Percentiles rank a stretch among this genome's conserved stretches.
phyloP scores from a whole-genome alignment of 164 flowering plant species.

The Paratinospora sagittata region DNA sequence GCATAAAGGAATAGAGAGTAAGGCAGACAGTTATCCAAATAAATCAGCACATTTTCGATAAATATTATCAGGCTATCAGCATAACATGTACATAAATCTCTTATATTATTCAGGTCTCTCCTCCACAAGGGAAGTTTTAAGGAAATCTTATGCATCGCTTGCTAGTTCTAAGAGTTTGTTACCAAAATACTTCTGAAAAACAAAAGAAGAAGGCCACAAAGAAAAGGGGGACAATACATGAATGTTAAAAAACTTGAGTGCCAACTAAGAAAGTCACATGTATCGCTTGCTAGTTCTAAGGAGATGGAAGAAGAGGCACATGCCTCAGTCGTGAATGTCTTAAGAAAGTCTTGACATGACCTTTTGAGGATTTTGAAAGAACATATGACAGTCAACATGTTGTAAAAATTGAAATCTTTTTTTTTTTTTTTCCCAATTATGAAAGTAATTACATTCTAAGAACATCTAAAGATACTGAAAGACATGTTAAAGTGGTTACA shows the following conservation, averaged over 20 bases:
- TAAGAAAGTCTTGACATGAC: not conserved
- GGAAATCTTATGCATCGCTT: not conserved
- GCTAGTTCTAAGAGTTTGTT: not conserved
- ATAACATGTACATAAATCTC: not conserved
- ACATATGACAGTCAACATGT: not conserved
- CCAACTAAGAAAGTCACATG: too few relatives aligned
- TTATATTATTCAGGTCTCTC: not conserved
- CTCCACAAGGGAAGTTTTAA: not conserved
- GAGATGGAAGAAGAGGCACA: too few relatives aligned
- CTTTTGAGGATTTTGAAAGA: not conserved
- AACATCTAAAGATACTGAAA: not conserved
- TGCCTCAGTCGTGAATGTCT: not conserved
- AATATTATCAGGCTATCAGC: not conserved
- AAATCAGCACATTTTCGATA: not conserved
- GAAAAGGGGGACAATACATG: too few relatives aligned
- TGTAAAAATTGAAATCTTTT: not conserved
- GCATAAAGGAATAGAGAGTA: slow-evolving; percentile 12
- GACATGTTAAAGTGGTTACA: not conserved
- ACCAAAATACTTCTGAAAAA: too few relatives aligned
- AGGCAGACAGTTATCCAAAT: not conserved
- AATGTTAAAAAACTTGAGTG: too few relatives aligned
- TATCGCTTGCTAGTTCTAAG: too few relatives aligned
- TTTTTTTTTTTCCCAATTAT: too few relatives aligned
- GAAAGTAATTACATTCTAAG: not conserved
- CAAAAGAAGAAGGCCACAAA: too few relatives aligned